Conservation (phyloP, 2,329 filamentous ascomycete species). For the Cladosporium colombiae region DNA sequence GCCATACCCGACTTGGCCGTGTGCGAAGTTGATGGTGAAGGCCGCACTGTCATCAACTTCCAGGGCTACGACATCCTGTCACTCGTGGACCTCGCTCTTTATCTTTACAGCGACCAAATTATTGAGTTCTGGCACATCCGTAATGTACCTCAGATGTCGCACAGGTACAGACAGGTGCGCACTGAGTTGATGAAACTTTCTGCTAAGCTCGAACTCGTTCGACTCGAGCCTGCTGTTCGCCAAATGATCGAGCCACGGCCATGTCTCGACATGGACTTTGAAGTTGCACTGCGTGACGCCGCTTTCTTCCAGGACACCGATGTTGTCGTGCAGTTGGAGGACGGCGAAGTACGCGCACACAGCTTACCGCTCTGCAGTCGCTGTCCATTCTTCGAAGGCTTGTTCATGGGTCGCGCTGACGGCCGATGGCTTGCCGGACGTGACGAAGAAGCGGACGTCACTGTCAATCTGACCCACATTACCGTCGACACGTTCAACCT, state of each 20-base stretch:
- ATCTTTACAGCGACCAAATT: slow-evolving; percentile 75
- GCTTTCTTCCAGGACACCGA: slow-evolving; percentile 79
- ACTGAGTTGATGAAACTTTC: slow-evolving; percentile 87
- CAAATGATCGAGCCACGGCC: slow-evolving; percentile 67
- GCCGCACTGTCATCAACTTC: slow-evolving; percentile 64
- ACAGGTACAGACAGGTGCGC: slow-evolving; percentile 76
- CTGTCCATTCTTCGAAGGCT: slow-evolving; percentile 87
- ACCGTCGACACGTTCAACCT: slow-evolving; percentile 71
- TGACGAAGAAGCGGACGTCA: slow-evolving; percentile 56
- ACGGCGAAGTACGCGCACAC: slow-evolving; percentile 69
- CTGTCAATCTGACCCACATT: slow-evolving; percentile 82
- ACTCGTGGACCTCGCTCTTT: slow-evolving; percentile 76
- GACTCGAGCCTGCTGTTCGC: slow-evolving; percentile 75
- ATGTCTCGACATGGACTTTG: slow-evolving; percentile 70
- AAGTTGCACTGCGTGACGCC: slow-evolving; percentile 65
- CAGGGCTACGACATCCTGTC: slow-evolving; percentile 73
- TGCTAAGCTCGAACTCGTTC: slow-evolving; percentile 66
- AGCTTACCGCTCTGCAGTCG: slow-evolving; percentile 77
- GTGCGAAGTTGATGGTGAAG: slow-evolving; percentile 55
- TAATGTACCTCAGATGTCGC: slow-evolving; percentile 64
- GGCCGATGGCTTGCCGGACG: slow-evolving; percentile 71
- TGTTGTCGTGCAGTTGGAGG: slow-evolving; percentile 73
- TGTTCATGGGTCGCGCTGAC: slow-evolving; percentile 84
- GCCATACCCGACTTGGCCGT: slow-evolving; percentile 62
- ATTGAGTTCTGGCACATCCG: slow-evolving; percentile 85